Evolutionary conservation across 192 early-diverging fungal genomes (phyloP).

Genomic region (Coemansia sp.): DNA sequence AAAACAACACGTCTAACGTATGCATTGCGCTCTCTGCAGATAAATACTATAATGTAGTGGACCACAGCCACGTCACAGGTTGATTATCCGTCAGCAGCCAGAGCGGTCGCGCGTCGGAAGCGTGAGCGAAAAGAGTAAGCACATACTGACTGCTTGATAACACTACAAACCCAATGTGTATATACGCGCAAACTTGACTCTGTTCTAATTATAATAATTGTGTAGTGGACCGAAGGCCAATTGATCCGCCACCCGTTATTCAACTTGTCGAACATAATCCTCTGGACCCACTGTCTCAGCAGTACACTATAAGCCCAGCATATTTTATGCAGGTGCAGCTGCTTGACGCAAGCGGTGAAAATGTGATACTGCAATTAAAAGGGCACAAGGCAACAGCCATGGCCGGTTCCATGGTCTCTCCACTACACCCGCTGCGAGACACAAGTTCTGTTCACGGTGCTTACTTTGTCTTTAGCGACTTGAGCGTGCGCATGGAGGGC

Average conservation of each 20-base stretch:
- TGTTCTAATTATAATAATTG: not conserved
- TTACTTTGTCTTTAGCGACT: conserved; percentile 95
- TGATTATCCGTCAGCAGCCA: conserved; percentile 82
- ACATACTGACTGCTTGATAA: too few species aligned
- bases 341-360: conserved; percentile 72
- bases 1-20: not conserved
- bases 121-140: conserved; percentile 84
- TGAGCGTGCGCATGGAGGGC: conserved; percentile 90
- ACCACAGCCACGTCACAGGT: conserved; percentile 47
- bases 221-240: conserved; percentile 55
- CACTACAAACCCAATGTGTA: too few species aligned
- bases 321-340: conserved; percentile 92
- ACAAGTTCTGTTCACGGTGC: conserved; percentile 77
- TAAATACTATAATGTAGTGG: not conserved
- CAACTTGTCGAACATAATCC: conserved; percentile 49
- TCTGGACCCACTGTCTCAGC: conserved; percentile 21
- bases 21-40: not conserved
- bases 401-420: conserved; percentile 89
- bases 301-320: conserved; percentile 66
- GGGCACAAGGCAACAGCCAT: conserved; percentile 76
- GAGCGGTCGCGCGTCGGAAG: conserved; percentile 87
- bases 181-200: not conserved
- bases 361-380: conserved; percentile 74
- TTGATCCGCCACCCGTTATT: conserved; percentile 56
- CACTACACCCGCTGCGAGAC: conserved; percentile 84